Conservation (phyloP, 148 eudicot genomes). For the Persicaria maculosa region DNA sequence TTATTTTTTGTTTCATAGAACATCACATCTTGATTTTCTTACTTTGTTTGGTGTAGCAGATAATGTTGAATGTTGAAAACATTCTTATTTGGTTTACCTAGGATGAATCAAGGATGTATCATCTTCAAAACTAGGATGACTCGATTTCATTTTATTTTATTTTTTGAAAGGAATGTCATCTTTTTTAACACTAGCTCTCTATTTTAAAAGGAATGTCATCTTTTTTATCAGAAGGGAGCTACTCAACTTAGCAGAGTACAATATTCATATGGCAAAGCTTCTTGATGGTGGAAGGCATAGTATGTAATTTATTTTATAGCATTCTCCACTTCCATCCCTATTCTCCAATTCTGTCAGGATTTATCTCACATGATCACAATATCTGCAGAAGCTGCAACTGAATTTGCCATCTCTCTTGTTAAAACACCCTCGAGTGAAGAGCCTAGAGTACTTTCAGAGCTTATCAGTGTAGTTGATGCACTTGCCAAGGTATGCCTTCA, state of each 20-base stretch:
- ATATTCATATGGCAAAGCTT: conserved; percentile 83
- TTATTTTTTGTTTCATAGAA: neutral
- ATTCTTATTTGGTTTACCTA: neutral
- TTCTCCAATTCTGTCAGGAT: neutral
- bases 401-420: conserved; percentile 72
- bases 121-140: neutral
- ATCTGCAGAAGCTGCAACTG: conserved; percentile 79
- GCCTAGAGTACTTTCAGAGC: conserved; percentile 68
- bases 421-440: conserved; percentile 58
- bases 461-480: conserved; percentile 73
- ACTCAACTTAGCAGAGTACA: conserved; percentile 82
- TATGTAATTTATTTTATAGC: conserved; percentile 30
- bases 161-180: neutral
- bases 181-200: neutral
- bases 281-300: conserved; percentile 94
- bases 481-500: conserved; percentile 60
- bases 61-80: neutral
- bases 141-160: neutral
- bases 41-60: neutral
- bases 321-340: neutral
- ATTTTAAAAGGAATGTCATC: neutral
- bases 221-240: conserved; percentile 51
- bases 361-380: conserved; percentile 4
- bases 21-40: neutral
- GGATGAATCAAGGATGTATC: neutral